Conservation (phyloP, 257 asterid genomes). For the Mitragyna speciosa region DNA sequence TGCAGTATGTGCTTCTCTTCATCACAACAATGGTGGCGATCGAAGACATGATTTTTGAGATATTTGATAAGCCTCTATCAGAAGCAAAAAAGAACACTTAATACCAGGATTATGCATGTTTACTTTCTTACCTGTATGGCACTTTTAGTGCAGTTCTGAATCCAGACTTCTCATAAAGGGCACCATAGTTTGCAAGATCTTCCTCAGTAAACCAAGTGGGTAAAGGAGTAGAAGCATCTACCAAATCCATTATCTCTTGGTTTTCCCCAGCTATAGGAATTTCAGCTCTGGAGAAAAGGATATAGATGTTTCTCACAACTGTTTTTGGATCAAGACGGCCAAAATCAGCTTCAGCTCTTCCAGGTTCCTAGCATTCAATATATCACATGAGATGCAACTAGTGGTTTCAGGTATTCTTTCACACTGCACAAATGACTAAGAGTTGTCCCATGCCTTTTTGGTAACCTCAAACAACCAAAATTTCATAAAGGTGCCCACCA, state of each 20-base stretch:
- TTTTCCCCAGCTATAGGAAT: slow-evolving; percentile 42
- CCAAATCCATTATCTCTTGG: slow-evolving; percentile 59
- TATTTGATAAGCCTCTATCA: no score
- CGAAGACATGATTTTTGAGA: no score
- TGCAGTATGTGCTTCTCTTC: no score
- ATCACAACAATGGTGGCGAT: no score
- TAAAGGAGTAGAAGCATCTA: slow-evolving; percentile 49
- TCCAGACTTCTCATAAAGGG: slow-evolving; percentile 66
- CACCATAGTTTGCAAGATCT: slow-evolving; percentile 62
- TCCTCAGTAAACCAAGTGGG: slow-evolving; percentile 73
- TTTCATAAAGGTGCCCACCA: no score
- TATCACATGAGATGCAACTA: background rate
- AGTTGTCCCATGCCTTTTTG: no score
- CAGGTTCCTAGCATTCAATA: slow-evolving; percentile 36
- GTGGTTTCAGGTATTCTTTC: background rate
- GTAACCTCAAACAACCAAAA: background rate
- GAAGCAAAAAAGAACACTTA: no score
- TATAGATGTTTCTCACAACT: slow-evolving; percentile 47
- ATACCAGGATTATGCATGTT: no score
- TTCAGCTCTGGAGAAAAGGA: slow-evolving; percentile 46
- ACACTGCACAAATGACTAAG: background rate
- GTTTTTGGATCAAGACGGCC: slow-evolving; percentile 44
- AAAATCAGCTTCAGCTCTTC: slow-evolving; percentile 60
- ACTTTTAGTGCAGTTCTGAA: slow-evolving; percentile 63
- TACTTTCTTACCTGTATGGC: slow-evolving; percentile 58